Conservation (phyloP, 1,284 basidiomycete species). For the Stygiomarasmius scandens region DNA sequence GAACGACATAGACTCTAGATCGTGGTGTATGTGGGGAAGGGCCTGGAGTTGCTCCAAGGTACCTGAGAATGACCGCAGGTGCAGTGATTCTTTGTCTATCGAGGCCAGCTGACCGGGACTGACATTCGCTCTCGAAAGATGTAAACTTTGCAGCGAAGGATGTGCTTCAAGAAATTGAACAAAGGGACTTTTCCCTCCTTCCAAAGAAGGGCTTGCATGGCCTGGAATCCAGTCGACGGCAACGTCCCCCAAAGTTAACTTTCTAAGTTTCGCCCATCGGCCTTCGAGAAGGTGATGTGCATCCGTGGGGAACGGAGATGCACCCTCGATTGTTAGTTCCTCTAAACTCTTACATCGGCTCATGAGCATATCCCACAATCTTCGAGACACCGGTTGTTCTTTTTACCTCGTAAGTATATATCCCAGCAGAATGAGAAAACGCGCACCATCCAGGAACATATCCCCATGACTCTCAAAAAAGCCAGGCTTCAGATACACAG, state of each 20-base stretch:
- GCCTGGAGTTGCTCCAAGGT: conserved; percentile 65
- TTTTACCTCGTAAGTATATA: conserved; percentile 22
- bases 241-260: conserved; percentile 63
- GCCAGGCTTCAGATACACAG: conserved; percentile 54
- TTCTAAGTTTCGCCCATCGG: conserved; percentile 63
- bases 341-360: conserved; percentile 62
- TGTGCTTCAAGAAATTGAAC: conserved; percentile 69
- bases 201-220: conserved; percentile 26
- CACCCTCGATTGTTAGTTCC: conserved; percentile 60
- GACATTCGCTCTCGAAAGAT: conserved; percentile 58
- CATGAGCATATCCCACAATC: conserved; percentile 71
- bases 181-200: conserved; percentile 53
- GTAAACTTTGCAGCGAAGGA: conserved; percentile 52
- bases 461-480: conserved; percentile 65
- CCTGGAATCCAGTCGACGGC: conserved; percentile 53
- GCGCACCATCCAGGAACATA: conserved; percentile 55
- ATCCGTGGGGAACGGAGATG: conserved; percentile 49
- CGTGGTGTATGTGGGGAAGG: conserved; percentile 46
- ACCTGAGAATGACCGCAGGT: conserved; percentile 59
- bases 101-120: conserved; percentile 53
- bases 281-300: conserved; percentile 45
- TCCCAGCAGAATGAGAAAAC: neutral
- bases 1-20: conserved; percentile 54
- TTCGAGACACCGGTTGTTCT: conserved; percentile 42
- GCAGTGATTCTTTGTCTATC: conserved; percentile 48